These are phyloP conservation scores for Crithidia brevicula DNA, from an alignment of 208 protist species.

Conservation along the genomic window DNA sequence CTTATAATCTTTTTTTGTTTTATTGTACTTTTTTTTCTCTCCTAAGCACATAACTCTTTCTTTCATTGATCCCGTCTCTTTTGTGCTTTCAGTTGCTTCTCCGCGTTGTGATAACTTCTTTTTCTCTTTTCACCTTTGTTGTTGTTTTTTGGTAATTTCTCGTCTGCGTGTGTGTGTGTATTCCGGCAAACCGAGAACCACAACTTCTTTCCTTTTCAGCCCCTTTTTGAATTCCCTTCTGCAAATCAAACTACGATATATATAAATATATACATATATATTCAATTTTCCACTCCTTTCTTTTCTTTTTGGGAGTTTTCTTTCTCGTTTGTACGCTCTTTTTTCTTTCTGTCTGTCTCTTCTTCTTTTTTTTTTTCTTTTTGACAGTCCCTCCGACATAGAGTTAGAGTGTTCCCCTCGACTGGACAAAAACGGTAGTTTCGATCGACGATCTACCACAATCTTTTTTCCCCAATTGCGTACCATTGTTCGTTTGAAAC, in stretches of 20 bases:
- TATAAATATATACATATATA: background rate
- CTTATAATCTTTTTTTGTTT: background rate
- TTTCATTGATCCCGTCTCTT: background rate
- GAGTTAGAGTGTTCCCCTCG: no score
- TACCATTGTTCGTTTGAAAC: background rate
- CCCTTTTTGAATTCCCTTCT: no score
- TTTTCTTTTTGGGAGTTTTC: no score
- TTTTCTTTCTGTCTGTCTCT: background rate
- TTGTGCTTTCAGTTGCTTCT: background rate
- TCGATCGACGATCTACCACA: background rate
- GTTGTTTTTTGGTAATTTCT: no score
- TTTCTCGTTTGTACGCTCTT: background rate
- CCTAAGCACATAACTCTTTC: no score
- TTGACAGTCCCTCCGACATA: no score
- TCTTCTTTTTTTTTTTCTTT: background rate
- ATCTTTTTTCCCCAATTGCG: background rate
- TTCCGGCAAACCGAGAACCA: no score
- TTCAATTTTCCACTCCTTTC: no score
- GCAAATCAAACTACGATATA: slow-evolving; percentile 1
- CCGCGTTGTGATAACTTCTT: background rate
- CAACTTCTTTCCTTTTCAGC: no score
- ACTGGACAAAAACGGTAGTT: background rate
- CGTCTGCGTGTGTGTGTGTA: no score
- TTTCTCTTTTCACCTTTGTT: no score
- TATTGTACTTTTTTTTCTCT: slow-evolving; percentile 2